Evolutionary conservation across 176 grass and related monocot genomes (phyloP).

Genomic region (Eragrostis nindensis): DNA sequence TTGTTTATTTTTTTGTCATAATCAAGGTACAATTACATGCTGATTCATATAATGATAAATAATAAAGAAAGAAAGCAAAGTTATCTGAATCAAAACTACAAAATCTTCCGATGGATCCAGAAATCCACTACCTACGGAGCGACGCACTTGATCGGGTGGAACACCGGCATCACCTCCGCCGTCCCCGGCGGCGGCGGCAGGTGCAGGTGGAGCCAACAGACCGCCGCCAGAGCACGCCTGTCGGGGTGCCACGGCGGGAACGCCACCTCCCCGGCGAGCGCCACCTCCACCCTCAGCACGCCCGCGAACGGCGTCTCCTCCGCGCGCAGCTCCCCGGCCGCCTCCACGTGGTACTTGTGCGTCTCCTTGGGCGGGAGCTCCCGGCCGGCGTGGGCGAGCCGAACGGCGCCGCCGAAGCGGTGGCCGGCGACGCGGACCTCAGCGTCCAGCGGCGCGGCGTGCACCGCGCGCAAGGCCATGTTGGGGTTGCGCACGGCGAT

Average conservation of each 20-base stretch:
- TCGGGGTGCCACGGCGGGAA: not conserved
- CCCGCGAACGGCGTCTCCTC: not conserved
- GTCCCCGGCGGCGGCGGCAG: not conserved
- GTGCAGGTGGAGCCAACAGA: not conserved
- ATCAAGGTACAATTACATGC: too few species aligned
- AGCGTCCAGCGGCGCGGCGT: conserved; percentile 14
- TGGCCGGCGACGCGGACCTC: conserved; percentile 19
- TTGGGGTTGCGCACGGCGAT: conserved; percentile 36
- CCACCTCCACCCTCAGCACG: not conserved
- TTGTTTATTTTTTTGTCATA: too few species aligned
- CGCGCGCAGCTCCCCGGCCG: not conserved
- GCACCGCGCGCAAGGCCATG: not conserved
- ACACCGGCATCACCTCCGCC: not conserved
- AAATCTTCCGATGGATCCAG: not conserved
- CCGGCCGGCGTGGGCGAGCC: not conserved
- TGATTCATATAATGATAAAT: too few species aligned
- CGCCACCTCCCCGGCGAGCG: not conserved
- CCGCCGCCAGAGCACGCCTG: not conserved
- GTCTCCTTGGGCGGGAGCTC: not conserved
- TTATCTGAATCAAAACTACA: not conserved
- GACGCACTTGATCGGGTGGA: not conserved
- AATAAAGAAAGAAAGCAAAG: not conserved
- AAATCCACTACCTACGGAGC: not conserved
- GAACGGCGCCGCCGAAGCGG: too few species aligned
- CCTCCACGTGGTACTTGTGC: not conserved